A percentile compares a stretch with the other conserved stretches of the same genome.
These are phyloP conservation scores for Populus hybrid DNA, from an alignment of 441 rosid genomes.

Conservation along the genomic window DNA sequence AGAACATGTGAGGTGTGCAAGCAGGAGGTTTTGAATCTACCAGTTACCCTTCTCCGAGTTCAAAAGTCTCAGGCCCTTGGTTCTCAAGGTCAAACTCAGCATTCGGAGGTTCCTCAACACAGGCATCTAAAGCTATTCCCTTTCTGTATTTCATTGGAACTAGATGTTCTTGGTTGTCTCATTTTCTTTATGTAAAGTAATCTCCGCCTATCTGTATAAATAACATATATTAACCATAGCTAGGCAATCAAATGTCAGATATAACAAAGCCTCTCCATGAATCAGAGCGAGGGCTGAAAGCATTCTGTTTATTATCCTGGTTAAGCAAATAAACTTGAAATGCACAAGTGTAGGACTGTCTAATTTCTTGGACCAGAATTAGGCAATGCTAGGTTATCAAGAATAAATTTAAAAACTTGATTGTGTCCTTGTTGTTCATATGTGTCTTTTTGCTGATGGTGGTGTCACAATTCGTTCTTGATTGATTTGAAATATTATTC, in stretches of 20 bases:
- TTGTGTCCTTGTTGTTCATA: background rate
- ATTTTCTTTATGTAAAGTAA: background rate
- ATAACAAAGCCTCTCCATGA: background rate
- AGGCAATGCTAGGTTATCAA: background rate
- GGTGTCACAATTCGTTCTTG: background rate
- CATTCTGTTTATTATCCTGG: background rate
- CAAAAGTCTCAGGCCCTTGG: slow-evolving; percentile 37
- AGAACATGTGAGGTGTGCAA: slow-evolving; percentile 79
- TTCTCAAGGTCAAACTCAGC: slow-evolving; percentile 32
- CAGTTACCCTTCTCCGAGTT: slow-evolving; percentile 70
- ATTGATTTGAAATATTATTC: background rate
- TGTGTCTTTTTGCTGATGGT: background rate
- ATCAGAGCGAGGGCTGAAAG: background rate
- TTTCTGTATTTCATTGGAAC: background rate
- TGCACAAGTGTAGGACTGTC: background rate
- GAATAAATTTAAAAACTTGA: background rate
- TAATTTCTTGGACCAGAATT: background rate
- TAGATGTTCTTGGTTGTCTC: background rate
- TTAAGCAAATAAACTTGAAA: background rate
- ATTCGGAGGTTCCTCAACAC: slow-evolving; percentile 34
- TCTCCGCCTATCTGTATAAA: background rate
- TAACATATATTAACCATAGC: background rate
- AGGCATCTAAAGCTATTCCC: slow-evolving; percentile 40
- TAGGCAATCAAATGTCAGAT: background rate
- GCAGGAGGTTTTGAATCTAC: slow-evolving; percentile 66